Evolutionary conservation across 1,139 yeast genomes (phyloP).

Genomic region (Saccharomyces hybrid): DNA sequence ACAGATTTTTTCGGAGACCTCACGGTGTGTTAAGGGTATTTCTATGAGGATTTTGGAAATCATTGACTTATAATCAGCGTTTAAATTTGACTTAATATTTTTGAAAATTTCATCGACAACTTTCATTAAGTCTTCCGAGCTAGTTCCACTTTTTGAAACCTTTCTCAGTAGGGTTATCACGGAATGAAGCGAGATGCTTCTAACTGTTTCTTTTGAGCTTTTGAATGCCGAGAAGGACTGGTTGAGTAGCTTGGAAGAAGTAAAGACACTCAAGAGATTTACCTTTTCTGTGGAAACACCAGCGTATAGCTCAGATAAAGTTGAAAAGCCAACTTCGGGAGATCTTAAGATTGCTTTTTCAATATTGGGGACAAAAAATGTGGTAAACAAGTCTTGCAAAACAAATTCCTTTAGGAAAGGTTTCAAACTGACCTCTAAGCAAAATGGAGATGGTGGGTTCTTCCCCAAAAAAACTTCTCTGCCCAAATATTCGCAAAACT

Average conservation of each 20-base stretch:
- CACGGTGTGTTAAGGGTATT: conserved; percentile 26
- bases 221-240: conserved; percentile 61
- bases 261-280: conserved; percentile 37
- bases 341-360: conserved; percentile 77
- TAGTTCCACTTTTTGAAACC: conserved; percentile 10
- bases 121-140: conserved; percentile 25
- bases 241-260: conserved; percentile 45
- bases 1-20: conserved; percentile 36
- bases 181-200: conserved; percentile 45
- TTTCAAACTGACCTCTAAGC: conserved; percentile 21
- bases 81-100: conserved; percentile 51
- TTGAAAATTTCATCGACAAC: conserved; percentile 49
- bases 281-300: conserved; percentile 33
- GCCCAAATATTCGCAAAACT: conserved; percentile 30
- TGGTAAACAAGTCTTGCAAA: conserved; percentile 37
- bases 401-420: conserved; percentile 40
- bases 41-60: conserved; percentile 38
- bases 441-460: conserved; percentile 33
- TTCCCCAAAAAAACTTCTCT: conserved; percentile 43
- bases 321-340: conserved; percentile 61
- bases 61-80: conserved; percentile 57
- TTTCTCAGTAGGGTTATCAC: conserved; percentile 29
- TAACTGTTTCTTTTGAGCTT: conserved; percentile 60
- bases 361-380: conserved; percentile 48
- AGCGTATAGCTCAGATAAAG: conserved; percentile 41